Evolutionary conservation across 495 filamentous ascomycete species (phyloP).

Genomic region (Penicillium macrosclerotiorum): DNA sequence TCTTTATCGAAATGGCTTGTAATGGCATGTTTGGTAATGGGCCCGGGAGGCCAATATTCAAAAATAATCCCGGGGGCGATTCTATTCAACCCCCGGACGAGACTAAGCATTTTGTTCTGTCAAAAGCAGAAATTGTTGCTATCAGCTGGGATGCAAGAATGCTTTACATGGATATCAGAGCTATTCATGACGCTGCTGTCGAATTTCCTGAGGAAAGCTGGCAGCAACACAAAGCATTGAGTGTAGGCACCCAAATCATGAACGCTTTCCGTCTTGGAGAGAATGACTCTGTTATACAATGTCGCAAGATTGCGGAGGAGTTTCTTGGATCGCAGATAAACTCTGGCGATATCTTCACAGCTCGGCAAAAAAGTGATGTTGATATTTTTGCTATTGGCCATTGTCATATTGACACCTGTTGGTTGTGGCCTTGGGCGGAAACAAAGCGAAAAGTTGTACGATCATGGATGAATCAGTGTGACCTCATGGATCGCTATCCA

Average conservation of each 20-base stretch:
- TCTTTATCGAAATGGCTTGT: slow-evolving; percentile 98
- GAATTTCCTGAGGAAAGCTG: slow-evolving; percentile 77
- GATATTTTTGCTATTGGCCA: slow-evolving; percentile 83
- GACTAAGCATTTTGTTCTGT: slow-evolving; percentile 72
- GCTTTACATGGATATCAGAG: slow-evolving; percentile 90
- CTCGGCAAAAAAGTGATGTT: slow-evolving; percentile 61
- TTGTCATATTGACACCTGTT: slow-evolving; percentile 97
- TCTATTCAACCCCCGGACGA: slow-evolving; percentile 84
- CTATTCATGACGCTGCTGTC: slow-evolving; percentile 80
- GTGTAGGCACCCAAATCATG: slow-evolving; percentile 81
- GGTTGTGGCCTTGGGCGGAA: slow-evolving; percentile 98
- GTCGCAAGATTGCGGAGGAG: slow-evolving; percentile 65
- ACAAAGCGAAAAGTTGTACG: slow-evolving; percentile 95
- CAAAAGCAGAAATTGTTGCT: slow-evolving; percentile 77
- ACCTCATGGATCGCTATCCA: slow-evolving; percentile 89
- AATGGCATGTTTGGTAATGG: slow-evolving; percentile 98
- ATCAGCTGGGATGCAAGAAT: slow-evolving; percentile 81
- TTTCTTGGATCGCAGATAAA: slow-evolving; percentile 80
- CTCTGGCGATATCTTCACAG: slow-evolving; percentile 79
- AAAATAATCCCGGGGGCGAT: slow-evolving; percentile 62
- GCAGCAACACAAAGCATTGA: slow-evolving; percentile 82
- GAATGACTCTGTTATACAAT: slow-evolving; percentile 27
- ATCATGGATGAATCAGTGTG: slow-evolving; percentile 94
- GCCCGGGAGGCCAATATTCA: slow-evolving; percentile 1
- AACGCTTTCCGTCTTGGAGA: slow-evolving; percentile 75